These are phyloP conservation scores for Arthrobotrys sphaeroides DNA, from an alignment of 2,329 filamentous ascomycete species.

Conservation along the genomic window DNA sequence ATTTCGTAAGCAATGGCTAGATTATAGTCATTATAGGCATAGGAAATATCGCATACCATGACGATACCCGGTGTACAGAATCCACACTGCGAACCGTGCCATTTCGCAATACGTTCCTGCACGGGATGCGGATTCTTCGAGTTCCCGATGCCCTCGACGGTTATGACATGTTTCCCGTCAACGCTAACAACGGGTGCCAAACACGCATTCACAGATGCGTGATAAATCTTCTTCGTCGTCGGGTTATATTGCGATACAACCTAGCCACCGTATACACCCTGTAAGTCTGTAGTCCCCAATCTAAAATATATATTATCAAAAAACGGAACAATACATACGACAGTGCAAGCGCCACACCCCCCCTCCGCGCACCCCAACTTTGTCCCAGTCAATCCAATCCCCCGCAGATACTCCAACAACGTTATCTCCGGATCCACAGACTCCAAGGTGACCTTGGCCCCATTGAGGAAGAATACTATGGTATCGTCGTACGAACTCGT, in stretches of 20 bases:
- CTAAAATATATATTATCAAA: not conserved
- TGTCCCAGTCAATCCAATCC: constrained; percentile 91
- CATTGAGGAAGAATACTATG: constrained; percentile 91
- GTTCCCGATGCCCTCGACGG: constrained; percentile 93
- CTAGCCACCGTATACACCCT: constrained; percentile 60
- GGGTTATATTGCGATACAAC: constrained; percentile 92
- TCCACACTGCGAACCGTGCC: constrained; percentile 91
- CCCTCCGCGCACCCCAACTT: constrained; percentile 97
- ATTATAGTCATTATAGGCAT: not conserved
- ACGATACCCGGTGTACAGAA: constrained; percentile 98
- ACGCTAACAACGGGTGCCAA: constrained; percentile 90
- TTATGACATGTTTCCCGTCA: constrained; percentile 98
- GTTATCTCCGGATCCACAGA: constrained; percentile 87
- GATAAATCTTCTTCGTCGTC: constrained; percentile 90
- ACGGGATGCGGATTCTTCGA: constrained; percentile 85
- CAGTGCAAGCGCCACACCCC: constrained; percentile 94
- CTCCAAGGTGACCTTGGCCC: constrained; percentile 85
- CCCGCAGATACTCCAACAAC: constrained; percentile 88
- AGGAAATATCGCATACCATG: constrained; percentile 67
- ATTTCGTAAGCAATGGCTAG: not conserved
- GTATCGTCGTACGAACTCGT: constrained; percentile 86
- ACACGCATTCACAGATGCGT: constrained; percentile 96
- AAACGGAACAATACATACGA: constrained; percentile 66
- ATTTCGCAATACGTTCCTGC: constrained; percentile 89
- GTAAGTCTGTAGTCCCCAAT: not conserved